Percentiles rank a stretch among this genome's conserved stretches.
phyloP scores from a whole-genome alignment of 108 stramenopile species.

The Stephanodiscus minutulus region DNA sequence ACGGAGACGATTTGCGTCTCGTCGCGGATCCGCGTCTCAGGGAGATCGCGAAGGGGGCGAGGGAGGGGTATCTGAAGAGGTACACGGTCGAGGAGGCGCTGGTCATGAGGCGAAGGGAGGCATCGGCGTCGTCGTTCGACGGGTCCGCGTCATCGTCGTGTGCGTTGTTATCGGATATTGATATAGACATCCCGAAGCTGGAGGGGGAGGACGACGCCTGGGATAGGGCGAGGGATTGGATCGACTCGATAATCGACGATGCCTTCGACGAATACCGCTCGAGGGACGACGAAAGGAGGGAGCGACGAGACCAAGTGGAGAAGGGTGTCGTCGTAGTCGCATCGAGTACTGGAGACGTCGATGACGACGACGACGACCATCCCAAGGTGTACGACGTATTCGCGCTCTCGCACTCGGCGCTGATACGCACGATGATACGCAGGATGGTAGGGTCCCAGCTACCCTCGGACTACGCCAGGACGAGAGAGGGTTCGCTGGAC shows the following conservation, averaged over 20 bases:
- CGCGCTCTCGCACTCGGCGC: conserved; percentile 59
- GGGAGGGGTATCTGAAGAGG: conserved; percentile 53
- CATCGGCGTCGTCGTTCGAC: background rate
- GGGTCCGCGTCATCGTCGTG: background rate
- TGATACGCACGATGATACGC: conserved; percentile 51
- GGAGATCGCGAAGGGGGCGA: conserved; percentile 63
- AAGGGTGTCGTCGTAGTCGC: conserved; percentile 18
- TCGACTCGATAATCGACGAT: conserved; percentile 43
- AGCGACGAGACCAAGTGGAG: too few relatives aligned
- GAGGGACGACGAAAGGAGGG: background rate
- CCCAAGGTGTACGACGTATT: conserved; percentile 48
- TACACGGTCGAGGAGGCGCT: conserved; percentile 49
- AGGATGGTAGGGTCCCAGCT: conserved; percentile 48
- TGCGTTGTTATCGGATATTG: too few relatives aligned
- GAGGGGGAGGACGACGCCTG: conserved; percentile 60
- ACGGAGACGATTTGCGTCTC: conserved; percentile 9
- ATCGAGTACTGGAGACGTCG: background rate
- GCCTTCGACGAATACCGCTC: conserved; percentile 35
- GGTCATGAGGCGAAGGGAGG: conserved; percentile 8
- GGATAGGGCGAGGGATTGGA: conserved; percentile 48
- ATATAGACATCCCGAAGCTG: conserved; percentile 39
- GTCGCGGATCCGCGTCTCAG: conserved; percentile 53
- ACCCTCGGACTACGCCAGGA: conserved; percentile 27
- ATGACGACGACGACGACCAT: background rate
- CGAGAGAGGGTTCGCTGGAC: conserved; percentile 32